A percentile compares a stretch with the other conserved stretches of the same genome.
phyloP scores from a whole-genome alignment of 306 rosid genomes.

The Gleditsia sinensis region DNA sequence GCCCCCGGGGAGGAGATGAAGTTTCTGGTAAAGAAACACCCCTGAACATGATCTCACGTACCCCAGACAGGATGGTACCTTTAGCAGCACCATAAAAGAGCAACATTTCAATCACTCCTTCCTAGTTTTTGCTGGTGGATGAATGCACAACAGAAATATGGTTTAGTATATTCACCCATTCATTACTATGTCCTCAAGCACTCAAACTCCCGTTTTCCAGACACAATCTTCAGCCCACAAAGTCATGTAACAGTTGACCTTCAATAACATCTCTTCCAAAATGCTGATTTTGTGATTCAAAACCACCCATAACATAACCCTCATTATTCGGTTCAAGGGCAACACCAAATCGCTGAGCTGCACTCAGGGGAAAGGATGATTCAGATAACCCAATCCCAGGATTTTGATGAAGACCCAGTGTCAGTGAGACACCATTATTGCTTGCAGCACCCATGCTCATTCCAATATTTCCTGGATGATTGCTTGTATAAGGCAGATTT shows the following conservation, averaged over 20 bases:
- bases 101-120: slow-evolving; percentile 21
- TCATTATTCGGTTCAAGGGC: slow-evolving; percentile 53
- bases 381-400: slow-evolving; percentile 68
- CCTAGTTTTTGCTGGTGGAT: slow-evolving; percentile 21
- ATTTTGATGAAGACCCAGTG: slow-evolving; percentile 89
- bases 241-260: slow-evolving; percentile 81
- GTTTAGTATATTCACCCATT: slow-evolving; percentile 34
- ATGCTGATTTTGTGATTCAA: slow-evolving; percentile 72
- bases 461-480: slow-evolving; percentile 52
- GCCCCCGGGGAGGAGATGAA: too few relatives aligned
- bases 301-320: slow-evolving; percentile 64
- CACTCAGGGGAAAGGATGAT: slow-evolving; percentile 68
- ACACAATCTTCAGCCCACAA: slow-evolving; percentile 52
- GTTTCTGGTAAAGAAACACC: too few relatives aligned
- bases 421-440: slow-evolving; percentile 62
- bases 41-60: slow-evolving; percentile 12
- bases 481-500: slow-evolving; percentile 49
- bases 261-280: slow-evolving; percentile 70
- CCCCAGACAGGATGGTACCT: slow-evolving; percentile 10
- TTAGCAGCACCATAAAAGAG: slow-evolving; percentile 20
- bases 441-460: slow-evolving; percentile 50
- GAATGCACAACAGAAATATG: slow-evolving; percentile 37
- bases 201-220: too few relatives aligned
- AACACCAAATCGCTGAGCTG: slow-evolving; percentile 68
- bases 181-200: too few relatives aligned